Evolutionary conservation across 768 basidiomycete species (phyloP).

Genomic region (Phanerodontia chrysosporium): DNA sequence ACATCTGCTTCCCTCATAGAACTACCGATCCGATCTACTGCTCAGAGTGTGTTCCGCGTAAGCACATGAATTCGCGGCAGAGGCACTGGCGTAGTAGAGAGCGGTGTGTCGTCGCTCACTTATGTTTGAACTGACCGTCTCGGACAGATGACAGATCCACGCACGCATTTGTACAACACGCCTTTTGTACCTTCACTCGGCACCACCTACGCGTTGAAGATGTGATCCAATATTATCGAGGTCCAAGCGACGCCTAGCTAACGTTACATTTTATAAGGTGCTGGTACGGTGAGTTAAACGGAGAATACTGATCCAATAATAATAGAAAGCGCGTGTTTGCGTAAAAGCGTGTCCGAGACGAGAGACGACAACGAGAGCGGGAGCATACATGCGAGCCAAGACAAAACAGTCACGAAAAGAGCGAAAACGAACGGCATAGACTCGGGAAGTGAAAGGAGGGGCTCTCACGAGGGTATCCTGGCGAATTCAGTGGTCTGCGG

Average conservation of each 20-base stretch:
- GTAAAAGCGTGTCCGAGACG: not conserved
- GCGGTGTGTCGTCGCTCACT: too few relatives aligned
- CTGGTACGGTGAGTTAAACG: not conserved
- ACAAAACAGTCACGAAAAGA: not conserved
- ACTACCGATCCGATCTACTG: too few relatives aligned
- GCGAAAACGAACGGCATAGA: not conserved
- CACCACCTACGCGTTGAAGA: too few relatives aligned
- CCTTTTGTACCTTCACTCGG: too few relatives aligned
- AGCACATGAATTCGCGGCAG: too few relatives aligned
- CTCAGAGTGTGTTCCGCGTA: too few relatives aligned
- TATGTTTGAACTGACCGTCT: too few relatives aligned
- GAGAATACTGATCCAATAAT: not conserved
- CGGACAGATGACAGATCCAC: too few relatives aligned
- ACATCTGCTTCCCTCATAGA: too few relatives aligned
- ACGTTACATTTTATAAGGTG: not conserved
- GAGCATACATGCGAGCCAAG: not conserved
- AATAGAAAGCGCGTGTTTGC: not conserved
- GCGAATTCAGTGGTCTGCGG: slow-evolving; percentile 8
- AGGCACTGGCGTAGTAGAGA: too few relatives aligned
- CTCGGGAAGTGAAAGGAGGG: not conserved
- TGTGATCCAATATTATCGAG: not conserved
- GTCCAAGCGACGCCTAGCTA: not conserved
- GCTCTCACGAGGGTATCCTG: not conserved
- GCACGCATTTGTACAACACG: too few relatives aligned
- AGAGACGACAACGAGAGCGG: not conserved